Evolutionary conservation across 73 alveolate genomes (phyloP).

Genomic region (Stentor roeselii): DNA sequence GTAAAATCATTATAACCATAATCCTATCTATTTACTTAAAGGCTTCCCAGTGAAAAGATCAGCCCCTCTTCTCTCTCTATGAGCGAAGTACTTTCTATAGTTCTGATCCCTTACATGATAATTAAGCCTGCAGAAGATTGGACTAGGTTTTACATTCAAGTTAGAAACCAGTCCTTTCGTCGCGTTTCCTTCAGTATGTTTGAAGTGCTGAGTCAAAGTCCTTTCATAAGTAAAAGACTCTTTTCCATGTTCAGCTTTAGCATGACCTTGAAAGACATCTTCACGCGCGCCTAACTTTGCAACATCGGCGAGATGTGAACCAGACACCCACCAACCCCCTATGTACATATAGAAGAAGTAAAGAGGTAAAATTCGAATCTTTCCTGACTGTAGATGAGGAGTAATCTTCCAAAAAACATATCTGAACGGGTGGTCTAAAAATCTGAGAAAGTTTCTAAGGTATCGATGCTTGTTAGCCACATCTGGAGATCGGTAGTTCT

Average conservation of each 20-base stretch:
- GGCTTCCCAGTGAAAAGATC: slow-evolving; percentile 31
- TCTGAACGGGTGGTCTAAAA: slow-evolving; percentile 1
- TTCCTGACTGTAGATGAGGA: slow-evolving; percentile 20
- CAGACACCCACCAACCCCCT: neutral
- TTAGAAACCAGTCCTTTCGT: neutral
- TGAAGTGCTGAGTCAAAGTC: slow-evolving; percentile 7
- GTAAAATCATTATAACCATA: too few species aligned
- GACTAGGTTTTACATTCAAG: neutral
- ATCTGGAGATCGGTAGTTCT: slow-evolving; percentile 22
- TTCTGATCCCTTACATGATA: slow-evolving; percentile 25
- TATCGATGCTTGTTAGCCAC: neutral
- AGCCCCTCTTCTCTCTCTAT: slow-evolving; percentile 31
- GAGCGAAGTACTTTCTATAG: slow-evolving; percentile 30
- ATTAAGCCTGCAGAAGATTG: slow-evolving; percentile 6
- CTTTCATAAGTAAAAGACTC: neutral
- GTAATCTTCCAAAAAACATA: slow-evolving; percentile 4
- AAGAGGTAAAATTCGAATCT: neutral
- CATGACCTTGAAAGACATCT: neutral
- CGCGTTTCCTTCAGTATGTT: slow-evolving; percentile 13
- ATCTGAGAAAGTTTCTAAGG: slow-evolving; percentile 5
- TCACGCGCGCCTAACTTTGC: slow-evolving; percentile 17
- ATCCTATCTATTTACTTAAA: neutral
- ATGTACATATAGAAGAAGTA: neutral
- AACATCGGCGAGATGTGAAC: neutral
- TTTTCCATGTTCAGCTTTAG: neutral